Conservation (phyloP, 768 basidiomycete species). For the Paxillus ammoniavirescens region DNA sequence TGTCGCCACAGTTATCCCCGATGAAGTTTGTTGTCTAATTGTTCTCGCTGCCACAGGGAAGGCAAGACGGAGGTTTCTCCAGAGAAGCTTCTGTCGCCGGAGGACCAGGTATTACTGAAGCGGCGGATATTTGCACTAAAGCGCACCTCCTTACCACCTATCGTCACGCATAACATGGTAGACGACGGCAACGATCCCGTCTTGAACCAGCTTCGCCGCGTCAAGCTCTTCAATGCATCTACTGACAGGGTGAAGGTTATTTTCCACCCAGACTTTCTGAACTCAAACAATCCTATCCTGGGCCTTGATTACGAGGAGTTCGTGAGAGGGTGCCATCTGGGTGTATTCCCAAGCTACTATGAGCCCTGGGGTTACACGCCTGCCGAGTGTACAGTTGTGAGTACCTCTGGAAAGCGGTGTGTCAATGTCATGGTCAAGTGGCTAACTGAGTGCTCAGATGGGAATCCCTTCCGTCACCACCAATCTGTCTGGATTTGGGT, state of each 20-base stretch:
- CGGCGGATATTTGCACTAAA: conserved; percentile 96
- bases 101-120: conserved; percentile 94
- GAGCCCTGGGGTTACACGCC: conserved; percentile 97
- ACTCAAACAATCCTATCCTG: conserved; percentile 95
- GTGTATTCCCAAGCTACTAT: conserved; percentile 98
- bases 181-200: conserved; percentile 93
- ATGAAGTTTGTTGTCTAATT: neutral
- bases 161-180: conserved; percentile 98
- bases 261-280: conserved; percentile 98
- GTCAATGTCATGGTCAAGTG: neutral
- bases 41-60: conserved; percentile 44
- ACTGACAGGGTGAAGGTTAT: conserved; percentile 93
- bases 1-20: conserved; percentile 3
- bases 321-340: conserved; percentile 95
- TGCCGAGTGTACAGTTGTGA: conserved; percentile 96
- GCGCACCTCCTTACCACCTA: conserved; percentile 89
- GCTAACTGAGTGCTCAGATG: conserved; percentile 56
- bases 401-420: conserved; percentile 25
- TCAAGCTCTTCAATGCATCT: conserved; percentile 88
- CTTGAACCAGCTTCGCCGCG: conserved; percentile 90
- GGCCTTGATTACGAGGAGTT: conserved; percentile 99
- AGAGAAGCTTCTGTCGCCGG: conserved; percentile 76
- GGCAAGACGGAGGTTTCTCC: conserved; percentile 72
- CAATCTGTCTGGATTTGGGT: conserved; percentile 96
- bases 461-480: conserved; percentile 97